A percentile compares a stretch with the other conserved stretches of the same genome.
Conservation (phyloP, 2,329 filamentous ascomycete genomes). For the Colletotrichum agaves region DNA sequence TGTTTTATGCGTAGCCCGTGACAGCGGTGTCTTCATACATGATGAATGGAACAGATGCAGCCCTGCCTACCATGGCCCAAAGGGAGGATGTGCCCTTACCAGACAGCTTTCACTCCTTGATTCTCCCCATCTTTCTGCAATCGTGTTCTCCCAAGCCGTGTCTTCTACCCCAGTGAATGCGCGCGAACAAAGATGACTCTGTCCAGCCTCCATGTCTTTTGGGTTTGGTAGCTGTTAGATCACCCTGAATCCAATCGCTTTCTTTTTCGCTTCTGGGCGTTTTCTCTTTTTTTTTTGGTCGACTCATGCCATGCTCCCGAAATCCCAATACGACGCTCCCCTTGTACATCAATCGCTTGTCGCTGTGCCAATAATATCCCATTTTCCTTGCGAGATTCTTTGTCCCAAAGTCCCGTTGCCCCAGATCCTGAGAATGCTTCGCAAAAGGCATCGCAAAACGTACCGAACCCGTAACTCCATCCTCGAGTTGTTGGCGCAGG, state of each 20-base stretch:
- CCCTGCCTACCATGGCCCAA: slow-evolving; percentile 11
- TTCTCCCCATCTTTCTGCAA: neutral
- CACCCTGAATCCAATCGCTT: slow-evolving; percentile 29
- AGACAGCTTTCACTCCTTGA: neutral
- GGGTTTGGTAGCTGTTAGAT: slow-evolving; percentile 1
- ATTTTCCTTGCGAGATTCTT: slow-evolving; percentile 14
- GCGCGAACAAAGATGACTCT: neutral
- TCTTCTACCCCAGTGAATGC: slow-evolving; percentile 24
- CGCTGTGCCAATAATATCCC: slow-evolving; percentile 32
- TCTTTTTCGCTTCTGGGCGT: slow-evolving; percentile 35
- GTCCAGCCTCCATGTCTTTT: slow-evolving; percentile 2
- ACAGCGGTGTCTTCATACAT: slow-evolving; percentile 11
- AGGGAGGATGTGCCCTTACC: neutral
- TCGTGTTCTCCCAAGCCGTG: slow-evolving; percentile 7
- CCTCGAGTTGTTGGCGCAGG: slow-evolving; percentile 26
- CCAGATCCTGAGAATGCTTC: slow-evolving; percentile 28
- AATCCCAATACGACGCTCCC: slow-evolving; percentile 29
- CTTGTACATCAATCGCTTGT: slow-evolving; percentile 20
- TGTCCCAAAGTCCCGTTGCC: slow-evolving; percentile 14
- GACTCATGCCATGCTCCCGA: slow-evolving; percentile 33
- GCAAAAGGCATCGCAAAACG: slow-evolving; percentile 31
- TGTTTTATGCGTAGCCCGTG: slow-evolving; percentile 30
- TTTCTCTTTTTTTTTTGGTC: slow-evolving; percentile 16
- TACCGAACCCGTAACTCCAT: slow-evolving; percentile 33
- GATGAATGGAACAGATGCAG: slow-evolving; percentile 28